A percentile compares a stretch with the other conserved stretches of the same genome.
Conservation (phyloP, 176 grass and related monocot species). For the Alloteropsis semialata region DNA sequence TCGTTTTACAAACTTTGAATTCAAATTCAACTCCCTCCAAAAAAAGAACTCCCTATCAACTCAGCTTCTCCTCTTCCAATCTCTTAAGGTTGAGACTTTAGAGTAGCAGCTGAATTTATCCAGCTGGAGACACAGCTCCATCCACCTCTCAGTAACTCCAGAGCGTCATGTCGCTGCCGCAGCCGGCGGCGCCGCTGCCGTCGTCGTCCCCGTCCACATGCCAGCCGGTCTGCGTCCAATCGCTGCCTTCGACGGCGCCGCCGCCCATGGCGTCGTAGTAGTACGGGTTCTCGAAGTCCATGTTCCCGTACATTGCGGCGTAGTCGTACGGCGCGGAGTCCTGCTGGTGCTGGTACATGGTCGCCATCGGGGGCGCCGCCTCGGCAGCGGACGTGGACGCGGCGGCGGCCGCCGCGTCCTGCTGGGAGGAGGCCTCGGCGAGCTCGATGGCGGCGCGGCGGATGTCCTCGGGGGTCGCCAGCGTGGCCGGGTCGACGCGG, state of each 20-base stretch:
- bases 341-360: not conserved
- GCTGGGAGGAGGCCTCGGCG: constrained; percentile 45
- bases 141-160: constrained; percentile 65
- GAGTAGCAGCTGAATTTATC: not conserved
- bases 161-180: constrained; percentile 35
- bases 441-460: constrained; percentile 68
- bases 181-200: not conserved
- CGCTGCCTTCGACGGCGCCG: not conserved
- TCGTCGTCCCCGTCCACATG: constrained; percentile 41
- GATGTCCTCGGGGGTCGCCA: constrained; percentile 62
- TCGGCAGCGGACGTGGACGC: not conserved
- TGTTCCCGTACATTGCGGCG: constrained; percentile 2
- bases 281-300: constrained; percentile 34
- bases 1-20: not conserved
- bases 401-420: not conserved
- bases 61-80: not conserved
- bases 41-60: not conserved
- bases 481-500: constrained; percentile 46
- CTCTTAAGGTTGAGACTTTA: not conserved
- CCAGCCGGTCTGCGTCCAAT: constrained; percentile 10
- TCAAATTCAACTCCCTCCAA: not conserved
- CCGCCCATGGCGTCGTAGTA: constrained; percentile 48
- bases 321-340: constrained; percentile 31
- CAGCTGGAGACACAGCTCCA: not conserved
- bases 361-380: not conserved